Evolutionary conservation across 768 basidiomycete genomes (phyloP).

Genomic region (Candolleomyces efflorescens): DNA sequence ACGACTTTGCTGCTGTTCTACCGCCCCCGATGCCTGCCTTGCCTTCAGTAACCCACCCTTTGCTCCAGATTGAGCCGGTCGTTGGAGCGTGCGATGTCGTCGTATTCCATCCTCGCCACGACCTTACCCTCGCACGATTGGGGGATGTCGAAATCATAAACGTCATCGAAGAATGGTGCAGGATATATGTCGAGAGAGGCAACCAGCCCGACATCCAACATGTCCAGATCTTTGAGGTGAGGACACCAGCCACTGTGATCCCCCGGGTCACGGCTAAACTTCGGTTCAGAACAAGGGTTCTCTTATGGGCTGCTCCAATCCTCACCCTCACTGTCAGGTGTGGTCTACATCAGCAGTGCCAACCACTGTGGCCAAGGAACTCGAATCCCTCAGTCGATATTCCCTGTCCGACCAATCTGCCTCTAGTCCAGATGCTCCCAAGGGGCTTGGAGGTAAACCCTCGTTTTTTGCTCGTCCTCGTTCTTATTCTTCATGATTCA

Average conservation of each 20-base stretch:
- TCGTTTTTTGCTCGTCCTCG: not conserved
- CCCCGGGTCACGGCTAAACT: slow-evolving; percentile 1
- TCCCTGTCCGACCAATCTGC: slow-evolving; percentile 21
- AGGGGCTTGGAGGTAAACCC: slow-evolving; percentile 41
- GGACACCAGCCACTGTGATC: slow-evolving; percentile 5
- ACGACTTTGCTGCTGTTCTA: slow-evolving; percentile 81
- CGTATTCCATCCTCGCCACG: slow-evolving; percentile 82
- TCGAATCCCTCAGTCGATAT: slow-evolving; percentile 53
- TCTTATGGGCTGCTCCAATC: slow-evolving; percentile 95
- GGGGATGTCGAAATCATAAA: slow-evolving; percentile 48
- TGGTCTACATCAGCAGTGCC: slow-evolving; percentile 79
- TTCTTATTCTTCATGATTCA: slow-evolving; percentile 14
- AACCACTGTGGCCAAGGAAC: slow-evolving; percentile 62
- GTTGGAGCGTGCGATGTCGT: slow-evolving; percentile 86
- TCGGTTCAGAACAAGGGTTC: slow-evolving; percentile 73
- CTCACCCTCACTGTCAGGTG: slow-evolving; percentile 90
- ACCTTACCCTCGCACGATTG: slow-evolving; percentile 76
- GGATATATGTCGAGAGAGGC: slow-evolving; percentile 58
- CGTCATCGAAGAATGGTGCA: slow-evolving; percentile 72
- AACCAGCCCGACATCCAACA: slow-evolving; percentile 65
- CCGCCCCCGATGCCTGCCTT: slow-evolving; percentile 61
- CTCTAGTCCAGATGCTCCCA: slow-evolving; percentile 44
- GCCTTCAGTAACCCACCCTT: slow-evolving; percentile 43
- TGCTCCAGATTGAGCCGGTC: slow-evolving; percentile 62
- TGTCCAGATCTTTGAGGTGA: slow-evolving; percentile 88